Evolutionary conservation across 1,139 yeast genomes (phyloP).

Genomic region (Zygosaccharomyces sapae): DNA sequence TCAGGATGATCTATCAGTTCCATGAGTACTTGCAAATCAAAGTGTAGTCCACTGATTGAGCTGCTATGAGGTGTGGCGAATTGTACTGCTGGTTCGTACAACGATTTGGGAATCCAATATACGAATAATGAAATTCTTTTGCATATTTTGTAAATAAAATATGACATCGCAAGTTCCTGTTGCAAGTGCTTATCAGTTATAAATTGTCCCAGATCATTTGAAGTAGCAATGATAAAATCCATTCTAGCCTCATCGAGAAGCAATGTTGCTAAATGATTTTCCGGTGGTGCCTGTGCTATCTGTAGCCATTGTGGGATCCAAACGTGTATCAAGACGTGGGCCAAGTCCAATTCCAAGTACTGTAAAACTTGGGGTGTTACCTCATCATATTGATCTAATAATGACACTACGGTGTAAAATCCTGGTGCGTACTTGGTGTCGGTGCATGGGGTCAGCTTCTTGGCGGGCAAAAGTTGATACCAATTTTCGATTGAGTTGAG

Average conservation of each 20-base stretch:
- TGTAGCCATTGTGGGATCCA: slow-evolving; percentile 28
- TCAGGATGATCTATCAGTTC: slow-evolving; percentile 41
- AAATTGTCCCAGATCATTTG: slow-evolving; percentile 1
- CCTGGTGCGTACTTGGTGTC: slow-evolving; percentile 16
- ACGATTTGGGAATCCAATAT: slow-evolving; percentile 12
- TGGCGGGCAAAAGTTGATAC: slow-evolving; percentile 8
- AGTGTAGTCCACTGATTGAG: slow-evolving; percentile 10
- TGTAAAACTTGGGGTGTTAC: slow-evolving; percentile 9
- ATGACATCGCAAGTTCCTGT: slow-evolving; percentile 9
- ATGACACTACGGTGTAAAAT: slow-evolving; percentile 20
- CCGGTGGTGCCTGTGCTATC: not conserved
- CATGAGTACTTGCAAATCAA: slow-evolving; percentile 33
- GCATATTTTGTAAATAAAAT: slow-evolving; percentile 15
- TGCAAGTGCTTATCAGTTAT: not conserved
- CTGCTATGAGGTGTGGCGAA: slow-evolving; percentile 5
- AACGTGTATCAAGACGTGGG: slow-evolving; percentile 11
- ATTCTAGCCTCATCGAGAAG: slow-evolving; percentile 17
- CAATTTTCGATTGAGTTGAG: slow-evolving; percentile 12
- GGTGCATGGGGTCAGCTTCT: not conserved
- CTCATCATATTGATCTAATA: slow-evolving; percentile 13
- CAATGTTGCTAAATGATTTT: slow-evolving; percentile 5
- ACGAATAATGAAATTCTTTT: slow-evolving; percentile 15
- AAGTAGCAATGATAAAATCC: slow-evolving; percentile 24
- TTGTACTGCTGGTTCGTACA: slow-evolving; percentile 9
- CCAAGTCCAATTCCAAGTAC: slow-evolving; percentile 16